phyloP scores from a whole-genome alignment of 176 grass and related monocot species.

The Bonia amplexicaulis region DNA sequence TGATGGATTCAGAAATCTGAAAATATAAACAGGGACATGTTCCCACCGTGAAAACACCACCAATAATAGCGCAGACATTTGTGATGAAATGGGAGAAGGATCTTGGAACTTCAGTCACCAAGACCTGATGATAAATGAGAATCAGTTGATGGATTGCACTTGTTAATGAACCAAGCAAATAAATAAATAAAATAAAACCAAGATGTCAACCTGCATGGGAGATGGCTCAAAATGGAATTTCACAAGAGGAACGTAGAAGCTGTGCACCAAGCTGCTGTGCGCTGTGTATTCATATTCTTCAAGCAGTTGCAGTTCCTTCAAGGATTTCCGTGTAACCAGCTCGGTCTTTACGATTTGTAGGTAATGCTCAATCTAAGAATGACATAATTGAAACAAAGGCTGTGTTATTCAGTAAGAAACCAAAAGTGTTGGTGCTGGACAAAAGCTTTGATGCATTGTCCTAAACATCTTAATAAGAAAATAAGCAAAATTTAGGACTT shows the following conservation, averaged over 20 bases:
- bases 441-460: background rate
- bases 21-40: background rate
- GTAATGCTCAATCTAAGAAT: constrained; percentile 97
- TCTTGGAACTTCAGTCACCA: constrained; percentile 84
- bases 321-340: constrained; percentile 49
- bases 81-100: constrained; percentile 97
- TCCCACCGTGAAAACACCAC: constrained; percentile 92
- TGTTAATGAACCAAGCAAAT: background rate
- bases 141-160: background rate
- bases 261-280: constrained; percentile 92
- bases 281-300: constrained; percentile 99
- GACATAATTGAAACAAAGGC: constrained; percentile 8
- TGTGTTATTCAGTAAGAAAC: constrained; percentile 19
- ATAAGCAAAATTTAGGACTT: constrained; percentile 24
- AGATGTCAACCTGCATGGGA: constrained; percentile 78
- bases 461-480: background rate
- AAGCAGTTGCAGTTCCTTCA: constrained; percentile 66
- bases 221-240: constrained; percentile 98
- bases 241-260: constrained; percentile 80
- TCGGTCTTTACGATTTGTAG: constrained; percentile 97
- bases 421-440: background rate
- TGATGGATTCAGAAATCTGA: constrained; percentile 1
- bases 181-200: background rate
- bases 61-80: constrained; percentile 95
- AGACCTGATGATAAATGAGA: constrained; percentile 53